Evolutionary conservation across 2,329 filamentous ascomycete species (phyloP), one percentile per base, ranked within the genome.

Genomic region (Ilyonectria robusta): DNA sequence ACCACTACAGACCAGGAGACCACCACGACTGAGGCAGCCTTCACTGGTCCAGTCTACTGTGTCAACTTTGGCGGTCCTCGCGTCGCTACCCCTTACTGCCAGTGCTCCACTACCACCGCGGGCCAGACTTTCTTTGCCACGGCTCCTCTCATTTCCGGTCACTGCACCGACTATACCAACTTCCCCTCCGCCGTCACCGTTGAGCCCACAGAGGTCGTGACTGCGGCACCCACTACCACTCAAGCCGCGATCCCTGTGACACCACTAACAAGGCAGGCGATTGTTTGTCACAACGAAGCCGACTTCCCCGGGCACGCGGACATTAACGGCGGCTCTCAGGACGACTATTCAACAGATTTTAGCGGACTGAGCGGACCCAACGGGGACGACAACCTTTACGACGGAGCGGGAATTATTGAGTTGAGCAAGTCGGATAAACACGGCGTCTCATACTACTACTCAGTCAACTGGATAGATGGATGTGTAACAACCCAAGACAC

Each of bases 251-350:
- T 17, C 33, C 53, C 54, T 2, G 59, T 33, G 9, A 59, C 61
- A 8, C 68, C 70, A 6, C 65, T 70, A 10, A 64, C 40, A 19
- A 40, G 61, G 10, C 42, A 55, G 2, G 40, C 56, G 3, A 65
- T 70, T 40, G 50, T 42, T 42, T 72, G 70, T 58, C 62, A 67
- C 54, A 50, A 67, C 33, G 66, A 72, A 60, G 35, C 21, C 15
- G 63, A 70, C 33, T 70, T 72, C 64, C 70, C 68, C 4, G 70
- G 68, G 23, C 70, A 72, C 26, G 70, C 46, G 9, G 70, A 72
- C 50, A 40, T 72, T 9, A 59, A 47, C 8, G 35, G 66, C 13
- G 46, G 50, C 17, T 53, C 40, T 5, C 70, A 72, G 26, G 65
- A 68, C 19, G 53, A 66, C 2, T 55, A 50, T 23, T 64, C 62